These are phyloP conservation scores for Zelopaecilomyces penicillatus DNA, from an alignment of 2,329 filamentous ascomycete species.

Conservation along the genomic window DNA sequence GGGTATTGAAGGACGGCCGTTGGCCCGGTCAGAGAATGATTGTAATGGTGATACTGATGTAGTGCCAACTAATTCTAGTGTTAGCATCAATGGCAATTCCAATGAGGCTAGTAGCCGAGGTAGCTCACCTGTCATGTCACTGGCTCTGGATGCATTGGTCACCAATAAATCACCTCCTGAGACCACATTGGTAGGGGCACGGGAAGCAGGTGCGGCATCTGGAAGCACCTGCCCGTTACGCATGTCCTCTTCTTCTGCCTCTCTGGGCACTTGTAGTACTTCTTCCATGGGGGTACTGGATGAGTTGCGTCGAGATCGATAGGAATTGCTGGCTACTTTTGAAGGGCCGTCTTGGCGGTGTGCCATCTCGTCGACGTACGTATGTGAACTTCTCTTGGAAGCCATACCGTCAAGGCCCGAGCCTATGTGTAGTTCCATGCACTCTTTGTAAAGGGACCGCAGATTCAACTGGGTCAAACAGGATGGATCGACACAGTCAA, in stretches of 20 bases:
- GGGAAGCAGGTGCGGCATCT: too few species aligned
- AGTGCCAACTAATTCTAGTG: not conserved
- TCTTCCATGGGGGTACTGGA: constrained; percentile 22
- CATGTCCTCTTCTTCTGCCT: not conserved
- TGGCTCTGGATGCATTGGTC: not conserved
- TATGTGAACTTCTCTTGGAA: constrained; percentile 17
- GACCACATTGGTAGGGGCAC: too few species aligned
- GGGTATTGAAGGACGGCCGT: constrained; percentile 15
- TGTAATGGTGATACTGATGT: constrained; percentile 1
- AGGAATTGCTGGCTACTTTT: constrained; percentile 13
- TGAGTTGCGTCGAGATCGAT: constrained; percentile 21
- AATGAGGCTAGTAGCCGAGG: not conserved
- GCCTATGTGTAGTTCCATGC: not conserved
- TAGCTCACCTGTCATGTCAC: not conserved
- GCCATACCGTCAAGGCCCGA: constrained; percentile 9
- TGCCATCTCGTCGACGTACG: constrained; percentile 13
- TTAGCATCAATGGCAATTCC: not conserved
- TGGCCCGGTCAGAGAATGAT: constrained; percentile 3
- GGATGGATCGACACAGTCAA: not conserved
- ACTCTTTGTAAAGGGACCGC: not conserved
- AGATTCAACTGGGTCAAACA: too few species aligned
- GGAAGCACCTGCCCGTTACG: too few species aligned
- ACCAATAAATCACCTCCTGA: not conserved
- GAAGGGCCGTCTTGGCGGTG: constrained; percentile 8
- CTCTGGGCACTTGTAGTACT: constrained; percentile 8